Evolutionary conservation across 2,329 filamentous ascomycete genomes (phyloP).

Genomic region (Eutypella sp.): DNA sequence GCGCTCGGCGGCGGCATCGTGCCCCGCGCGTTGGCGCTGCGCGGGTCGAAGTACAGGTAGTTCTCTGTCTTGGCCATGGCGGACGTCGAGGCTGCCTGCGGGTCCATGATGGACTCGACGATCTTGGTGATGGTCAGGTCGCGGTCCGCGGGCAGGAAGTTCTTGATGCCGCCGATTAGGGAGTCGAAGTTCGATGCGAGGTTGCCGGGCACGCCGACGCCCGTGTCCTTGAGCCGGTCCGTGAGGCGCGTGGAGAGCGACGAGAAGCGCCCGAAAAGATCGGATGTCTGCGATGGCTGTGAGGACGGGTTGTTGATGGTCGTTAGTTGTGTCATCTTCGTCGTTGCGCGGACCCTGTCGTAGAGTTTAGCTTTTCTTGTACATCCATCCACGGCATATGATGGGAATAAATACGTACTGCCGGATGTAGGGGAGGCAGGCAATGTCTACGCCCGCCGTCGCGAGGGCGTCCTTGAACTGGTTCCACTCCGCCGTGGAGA

Average conservation of each 20-base stretch:
- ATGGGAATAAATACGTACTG: conserved; percentile 53
- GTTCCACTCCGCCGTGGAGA: conserved; percentile 75
- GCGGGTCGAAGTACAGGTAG: conserved; percentile 95
- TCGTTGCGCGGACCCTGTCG: conserved; percentile 78
- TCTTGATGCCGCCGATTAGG: conserved; percentile 93
- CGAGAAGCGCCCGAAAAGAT: conserved; percentile 90
- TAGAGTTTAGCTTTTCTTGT: conserved; percentile 23
- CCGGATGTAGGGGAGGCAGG: conserved; percentile 78
- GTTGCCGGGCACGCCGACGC: conserved; percentile 64
- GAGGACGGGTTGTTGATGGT: conserved; percentile 74
- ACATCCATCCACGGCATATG: too few species aligned
- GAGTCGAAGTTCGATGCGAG: conserved; percentile 81
- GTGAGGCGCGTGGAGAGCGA: conserved; percentile 88
- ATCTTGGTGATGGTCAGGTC: conserved; percentile 97
- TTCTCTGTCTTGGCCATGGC: conserved; percentile 95
- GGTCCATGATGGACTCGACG: conserved; percentile 97
- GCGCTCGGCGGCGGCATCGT: conserved; percentile 78
- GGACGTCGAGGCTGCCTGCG: conserved; percentile 78
- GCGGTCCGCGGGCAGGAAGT: conserved; percentile 92
- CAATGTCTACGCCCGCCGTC: conserved; percentile 68
- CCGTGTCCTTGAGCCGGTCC: conserved; percentile 87
- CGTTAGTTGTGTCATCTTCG: conserved; percentile 96
- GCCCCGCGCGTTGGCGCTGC: conserved; percentile 86
- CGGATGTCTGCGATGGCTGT: conserved; percentile 57
- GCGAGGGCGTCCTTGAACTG: conserved; percentile 81